A percentile compares a stretch with the other conserved stretches of the same genome.
These are phyloP conservation scores for Mycena citricolor DNA, from an alignment of 1,284 basidiomycete species.

Conservation along the genomic window DNA sequence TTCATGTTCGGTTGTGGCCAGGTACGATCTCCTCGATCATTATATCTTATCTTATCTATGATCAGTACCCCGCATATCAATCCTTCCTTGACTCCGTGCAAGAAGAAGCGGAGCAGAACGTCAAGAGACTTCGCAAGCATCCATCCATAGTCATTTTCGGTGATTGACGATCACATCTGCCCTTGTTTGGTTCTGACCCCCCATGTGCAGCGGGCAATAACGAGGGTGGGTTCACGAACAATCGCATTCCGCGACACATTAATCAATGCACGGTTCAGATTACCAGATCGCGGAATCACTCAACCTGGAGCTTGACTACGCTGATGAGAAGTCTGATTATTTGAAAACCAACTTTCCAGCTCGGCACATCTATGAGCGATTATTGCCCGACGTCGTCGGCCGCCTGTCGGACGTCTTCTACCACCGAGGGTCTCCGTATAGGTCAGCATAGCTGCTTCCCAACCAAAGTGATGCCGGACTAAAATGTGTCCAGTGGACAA, in stretches of 20 bases:
- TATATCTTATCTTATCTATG: background rate
- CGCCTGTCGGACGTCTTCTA: slow-evolving; percentile 70
- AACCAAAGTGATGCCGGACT: too few species aligned
- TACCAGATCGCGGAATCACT: slow-evolving; percentile 80
- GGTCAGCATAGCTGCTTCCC: background rate
- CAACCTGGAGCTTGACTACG: slow-evolving; percentile 78
- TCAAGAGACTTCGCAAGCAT: slow-evolving; percentile 73
- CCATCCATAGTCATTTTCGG: slow-evolving; percentile 83
- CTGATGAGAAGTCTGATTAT: slow-evolving; percentile 79
- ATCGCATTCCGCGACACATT: slow-evolving; percentile 1
- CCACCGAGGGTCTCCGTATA: slow-evolving; percentile 82
- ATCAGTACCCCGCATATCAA: slow-evolving; percentile 75
- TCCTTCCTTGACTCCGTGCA: slow-evolving; percentile 66
- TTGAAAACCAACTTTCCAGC: slow-evolving; percentile 83
- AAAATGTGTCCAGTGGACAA: slow-evolving; percentile 53
- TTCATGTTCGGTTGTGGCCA: slow-evolving; percentile 87
- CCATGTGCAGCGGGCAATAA: slow-evolving; percentile 95
- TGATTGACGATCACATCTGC: slow-evolving; percentile 32
- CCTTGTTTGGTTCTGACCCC: slow-evolving; percentile 4
- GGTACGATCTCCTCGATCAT: slow-evolving; percentile 34
- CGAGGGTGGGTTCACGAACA: slow-evolving; percentile 51
- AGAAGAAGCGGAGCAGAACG: slow-evolving; percentile 71
- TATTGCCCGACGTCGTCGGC: slow-evolving; percentile 72
- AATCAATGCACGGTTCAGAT: slow-evolving; percentile 41
- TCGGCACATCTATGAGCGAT: slow-evolving; percentile 82